phyloP scores from a whole-genome alignment of 148 eudicot species.

The Polygonum aviculare region DNA sequence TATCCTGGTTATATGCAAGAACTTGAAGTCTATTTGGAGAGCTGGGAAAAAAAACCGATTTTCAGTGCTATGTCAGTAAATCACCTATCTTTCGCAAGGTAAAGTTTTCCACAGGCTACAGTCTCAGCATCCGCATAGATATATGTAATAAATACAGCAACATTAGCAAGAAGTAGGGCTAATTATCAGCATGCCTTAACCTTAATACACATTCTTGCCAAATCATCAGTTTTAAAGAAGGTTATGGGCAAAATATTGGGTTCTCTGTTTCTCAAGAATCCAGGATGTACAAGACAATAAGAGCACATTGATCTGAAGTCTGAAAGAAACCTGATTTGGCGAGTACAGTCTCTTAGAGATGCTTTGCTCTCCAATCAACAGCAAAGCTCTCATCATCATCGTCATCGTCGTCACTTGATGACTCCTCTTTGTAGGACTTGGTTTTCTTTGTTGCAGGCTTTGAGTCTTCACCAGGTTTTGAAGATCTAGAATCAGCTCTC shows the following conservation, averaged over 20 bases:
- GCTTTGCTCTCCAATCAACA: constrained; percentile 18
- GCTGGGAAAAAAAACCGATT: not conserved
- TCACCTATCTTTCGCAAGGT: not conserved
- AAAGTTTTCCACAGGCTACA: not conserved
- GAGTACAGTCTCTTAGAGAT: constrained; percentile 25
- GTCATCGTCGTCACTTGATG: constrained; percentile 67
- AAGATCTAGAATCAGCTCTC: constrained; percentile 48
- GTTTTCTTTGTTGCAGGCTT: constrained; percentile 20
- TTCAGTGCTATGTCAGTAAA: not conserved
- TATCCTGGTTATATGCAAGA: not conserved
- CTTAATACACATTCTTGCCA: not conserved
- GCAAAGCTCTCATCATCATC: too few relatives aligned
- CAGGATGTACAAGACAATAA: not conserved
- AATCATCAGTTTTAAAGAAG: not conserved
- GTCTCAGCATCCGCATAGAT: not conserved
- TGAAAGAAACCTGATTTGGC: not conserved
- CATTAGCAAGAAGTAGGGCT: not conserved
- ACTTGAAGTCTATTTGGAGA: not conserved
- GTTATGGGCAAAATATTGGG: not conserved
- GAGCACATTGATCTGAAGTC: not conserved
- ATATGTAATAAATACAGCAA: not conserved
- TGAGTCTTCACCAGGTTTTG: constrained; percentile 23
- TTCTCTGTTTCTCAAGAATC: not conserved
- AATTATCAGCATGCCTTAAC: not conserved
- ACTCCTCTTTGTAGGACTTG: constrained; percentile 40